Base-by-base conservation (phyloP, 306 rosid genomes). In the Vicia villosa region DNA sequence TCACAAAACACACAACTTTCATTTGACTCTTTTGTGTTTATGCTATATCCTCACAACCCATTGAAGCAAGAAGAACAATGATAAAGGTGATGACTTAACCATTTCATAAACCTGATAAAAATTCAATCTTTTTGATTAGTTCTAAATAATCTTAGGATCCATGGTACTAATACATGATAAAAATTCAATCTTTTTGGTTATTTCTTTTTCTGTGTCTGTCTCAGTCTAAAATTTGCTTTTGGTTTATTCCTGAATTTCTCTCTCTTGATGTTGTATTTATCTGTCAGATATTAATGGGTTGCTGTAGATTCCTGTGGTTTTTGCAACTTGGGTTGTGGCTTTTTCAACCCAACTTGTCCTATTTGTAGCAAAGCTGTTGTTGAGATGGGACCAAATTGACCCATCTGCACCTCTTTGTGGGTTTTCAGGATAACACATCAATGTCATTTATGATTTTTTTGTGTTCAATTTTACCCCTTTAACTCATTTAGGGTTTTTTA, bases 341-440 rank as follows among this genome's bases (percentile, higher is more conserved):
- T 77, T 88, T 85, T 86, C 87, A 81, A 76, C 50, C 89, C 82
- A 72, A 87, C 62, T 84, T 89, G 98, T 85, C 85, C 62, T 72
- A 83, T 79, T 63, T 82, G 83, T 68, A 51, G 71, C 81, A 78
- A 66, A 72, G 80, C 70, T 63, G 86, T 81, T 81, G 92, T 83
- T 85, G 88, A 78, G 87, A 87, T 89, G 96, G 96, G 96, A 80
- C 96, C 98, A 83, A 75, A 73, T 77, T 74, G 86, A 81, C 89
- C 92, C 86, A 73, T 92, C 79, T 77, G 69, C 76, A 60, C 75
- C 55, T 56, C 82, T 64, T 79, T 84, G 52, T 80, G 80, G 68
- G 16, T 63, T 40, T 62, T 87, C 86, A 83, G 73, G 82, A 81
- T 83, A 81, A 79, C 83, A 49, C 83, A 86, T 92, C 96, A 80